Evolutionary conservation across 2,329 filamentous ascomycete species (phyloP).

Genomic region (Stachybotrys chlorohalonatus): DNA sequence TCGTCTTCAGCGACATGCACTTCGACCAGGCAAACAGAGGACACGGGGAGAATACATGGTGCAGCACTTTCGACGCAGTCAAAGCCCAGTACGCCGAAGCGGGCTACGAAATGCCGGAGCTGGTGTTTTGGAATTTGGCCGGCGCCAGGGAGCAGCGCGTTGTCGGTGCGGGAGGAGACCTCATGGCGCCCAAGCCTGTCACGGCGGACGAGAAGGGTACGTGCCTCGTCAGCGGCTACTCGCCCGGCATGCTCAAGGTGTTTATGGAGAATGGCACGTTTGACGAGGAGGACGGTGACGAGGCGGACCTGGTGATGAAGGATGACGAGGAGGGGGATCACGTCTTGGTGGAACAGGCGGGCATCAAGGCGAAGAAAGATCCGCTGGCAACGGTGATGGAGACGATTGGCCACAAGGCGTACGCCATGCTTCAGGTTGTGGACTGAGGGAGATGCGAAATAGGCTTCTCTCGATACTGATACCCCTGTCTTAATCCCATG

Average conservation of each 20-base stretch:
- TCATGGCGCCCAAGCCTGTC: slow-evolving; percentile 37
- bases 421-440: slow-evolving; percentile 44
- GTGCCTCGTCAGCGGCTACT: slow-evolving; percentile 45
- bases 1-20: slow-evolving; percentile 55
- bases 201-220: slow-evolving; percentile 33
- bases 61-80: slow-evolving; percentile 40
- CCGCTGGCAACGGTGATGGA: slow-evolving; percentile 36
- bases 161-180: slow-evolving; percentile 14
- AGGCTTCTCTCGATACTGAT: too few relatives aligned
- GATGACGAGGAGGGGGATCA: slow-evolving; percentile 13
- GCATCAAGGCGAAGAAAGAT: slow-evolving; percentile 30
- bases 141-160: slow-evolving; percentile 18
- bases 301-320: slow-evolving; percentile 21
- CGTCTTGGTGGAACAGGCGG: slow-evolving; percentile 14
- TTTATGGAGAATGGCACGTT: slow-evolving; percentile 43
- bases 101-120: slow-evolving; percentile 48
- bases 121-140: slow-evolving; percentile 54
- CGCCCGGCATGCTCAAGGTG: slow-evolving; percentile 47
- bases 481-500: too few relatives aligned
- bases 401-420: slow-evolving; percentile 43
- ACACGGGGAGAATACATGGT: slow-evolving; percentile 18
- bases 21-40: slow-evolving; percentile 28
- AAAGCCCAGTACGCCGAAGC: slow-evolving; percentile 31
- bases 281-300: slow-evolving; percentile 26
- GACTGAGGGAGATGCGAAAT: slow-evolving; percentile 27